Evolutionary conservation across 2,329 filamentous ascomycete genomes (phyloP).

Genomic region (Daldinia eschscholtzii): DNA sequence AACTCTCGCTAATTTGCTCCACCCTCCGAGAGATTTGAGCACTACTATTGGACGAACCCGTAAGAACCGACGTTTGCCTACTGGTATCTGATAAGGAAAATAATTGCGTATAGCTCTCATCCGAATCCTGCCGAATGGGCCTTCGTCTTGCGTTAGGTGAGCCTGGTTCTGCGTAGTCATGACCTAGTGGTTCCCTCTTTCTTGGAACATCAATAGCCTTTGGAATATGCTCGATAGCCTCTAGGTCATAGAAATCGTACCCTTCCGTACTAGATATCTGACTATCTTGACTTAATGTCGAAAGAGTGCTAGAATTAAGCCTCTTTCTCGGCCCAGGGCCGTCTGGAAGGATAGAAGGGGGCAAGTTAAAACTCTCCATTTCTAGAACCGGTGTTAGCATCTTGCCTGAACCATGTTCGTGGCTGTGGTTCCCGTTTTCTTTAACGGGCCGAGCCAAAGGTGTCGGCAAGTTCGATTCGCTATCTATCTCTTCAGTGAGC

Average conservation of each 20-base stretch:
- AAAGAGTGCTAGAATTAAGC: constrained; percentile 65
- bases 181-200: constrained; percentile 55
- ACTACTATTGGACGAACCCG: constrained; percentile 54
- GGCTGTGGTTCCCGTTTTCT: constrained; percentile 51
- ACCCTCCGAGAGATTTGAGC: constrained; percentile 26
- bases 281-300: constrained; percentile 64
- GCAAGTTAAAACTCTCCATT: constrained; percentile 64
- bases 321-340: constrained; percentile 58
- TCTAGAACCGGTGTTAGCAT: constrained; percentile 64
- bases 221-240: constrained; percentile 58
- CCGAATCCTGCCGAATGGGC: constrained; percentile 65
- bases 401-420: constrained; percentile 53
- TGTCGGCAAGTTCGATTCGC: constrained; percentile 72
- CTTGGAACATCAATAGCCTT: constrained; percentile 67
- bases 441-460: constrained; percentile 68
- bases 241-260: constrained; percentile 75
- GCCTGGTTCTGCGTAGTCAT: constrained; percentile 53
- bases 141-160: constrained; percentile 52
- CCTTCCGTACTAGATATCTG: constrained; percentile 69
- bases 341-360: constrained; percentile 60
- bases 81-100: constrained; percentile 69
- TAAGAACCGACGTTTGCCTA: constrained; percentile 55
- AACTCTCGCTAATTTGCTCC: constrained; percentile 28
- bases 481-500: constrained; percentile 69
- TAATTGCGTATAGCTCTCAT: constrained; percentile 69